Percentiles rank a stretch among this genome's conserved stretches.
Conservation (phyloP, 2,329 filamentous ascomycete genomes). For the Claviceps humidiphila region DNA sequence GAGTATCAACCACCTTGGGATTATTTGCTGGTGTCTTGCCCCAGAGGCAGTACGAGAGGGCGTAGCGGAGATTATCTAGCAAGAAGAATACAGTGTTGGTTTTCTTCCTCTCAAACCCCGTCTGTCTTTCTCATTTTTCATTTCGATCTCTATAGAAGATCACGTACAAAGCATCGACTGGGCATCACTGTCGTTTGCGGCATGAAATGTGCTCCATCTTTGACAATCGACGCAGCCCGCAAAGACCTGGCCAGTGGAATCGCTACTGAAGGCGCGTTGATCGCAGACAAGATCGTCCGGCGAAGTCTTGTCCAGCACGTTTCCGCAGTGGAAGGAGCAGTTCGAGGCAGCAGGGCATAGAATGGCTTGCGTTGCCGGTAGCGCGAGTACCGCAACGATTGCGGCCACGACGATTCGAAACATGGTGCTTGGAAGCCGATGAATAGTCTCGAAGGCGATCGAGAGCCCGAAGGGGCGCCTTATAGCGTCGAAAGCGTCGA, state of each 20-base stretch:
- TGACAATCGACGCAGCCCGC: conserved; percentile 40
- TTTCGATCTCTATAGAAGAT: too few relatives aligned
- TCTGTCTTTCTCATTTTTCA: too few relatives aligned
- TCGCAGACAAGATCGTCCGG: conserved; percentile 35
- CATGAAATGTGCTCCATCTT: conserved; percentile 33
- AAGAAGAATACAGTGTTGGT: not conserved
- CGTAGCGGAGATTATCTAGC: conserved; percentile 46
- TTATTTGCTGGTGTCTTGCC: conserved; percentile 27
- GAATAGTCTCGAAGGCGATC: too few relatives aligned
- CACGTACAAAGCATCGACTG: conserved; percentile 42
- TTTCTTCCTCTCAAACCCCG: too few relatives aligned
- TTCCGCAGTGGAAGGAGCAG: conserved; percentile 39
- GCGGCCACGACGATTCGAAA: too few relatives aligned
- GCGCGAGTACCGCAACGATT: not conserved
- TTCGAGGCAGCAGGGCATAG: conserved; percentile 34
- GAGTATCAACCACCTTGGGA: conserved; percentile 25
- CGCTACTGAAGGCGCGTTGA: conserved; percentile 24
- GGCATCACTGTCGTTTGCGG: conserved; percentile 35
- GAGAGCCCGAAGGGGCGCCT: too few relatives aligned
- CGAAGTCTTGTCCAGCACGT: conserved; percentile 33
- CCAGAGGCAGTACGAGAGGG: conserved; percentile 42
- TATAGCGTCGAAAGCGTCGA: too few relatives aligned
- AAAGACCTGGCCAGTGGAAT: conserved; percentile 32
- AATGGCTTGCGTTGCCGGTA: conserved; percentile 18
- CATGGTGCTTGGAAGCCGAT: too few relatives aligned